Percentiles rank a stretch among this genome's conserved stretches.
Evolutionary conservation across 1,139 yeast species (phyloP).

Genomic region (Scheffersomyces insectosa): DNA sequence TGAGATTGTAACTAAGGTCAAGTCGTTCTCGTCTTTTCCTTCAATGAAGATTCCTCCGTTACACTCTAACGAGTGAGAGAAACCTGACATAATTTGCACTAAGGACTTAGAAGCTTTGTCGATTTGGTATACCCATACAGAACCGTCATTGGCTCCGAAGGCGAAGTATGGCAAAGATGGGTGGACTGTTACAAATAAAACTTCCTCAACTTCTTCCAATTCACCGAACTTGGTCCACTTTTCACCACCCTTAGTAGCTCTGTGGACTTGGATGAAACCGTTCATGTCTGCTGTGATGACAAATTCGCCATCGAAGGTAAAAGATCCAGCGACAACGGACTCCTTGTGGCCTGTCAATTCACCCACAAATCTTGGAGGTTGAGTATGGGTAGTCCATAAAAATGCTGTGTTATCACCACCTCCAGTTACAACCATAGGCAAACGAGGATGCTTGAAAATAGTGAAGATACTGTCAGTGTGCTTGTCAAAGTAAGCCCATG

Average conservation of each 20-base stretch:
- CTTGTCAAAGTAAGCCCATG: slow-evolving; percentile 83
- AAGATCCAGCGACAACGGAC: slow-evolving; percentile 81
- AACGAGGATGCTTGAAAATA: slow-evolving; percentile 73
- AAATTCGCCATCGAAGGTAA: slow-evolving; percentile 78
- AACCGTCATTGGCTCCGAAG: slow-evolving; percentile 91
- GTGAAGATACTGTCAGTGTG: slow-evolving; percentile 85
- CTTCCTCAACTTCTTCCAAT: slow-evolving; percentile 82
- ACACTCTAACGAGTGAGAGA: slow-evolving; percentile 76
- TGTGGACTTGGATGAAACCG: slow-evolving; percentile 78
- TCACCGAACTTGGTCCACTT: slow-evolving; percentile 74
- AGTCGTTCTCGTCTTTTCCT: slow-evolving; percentile 58
- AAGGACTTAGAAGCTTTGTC: slow-evolving; percentile 54
- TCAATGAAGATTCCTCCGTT: slow-evolving; percentile 74
- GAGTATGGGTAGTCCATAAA: slow-evolving; percentile 87
- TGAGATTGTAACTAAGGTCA: slow-evolving; percentile 74
- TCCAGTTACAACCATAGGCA: slow-evolving; percentile 76
- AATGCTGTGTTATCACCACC: slow-evolving; percentile 93
- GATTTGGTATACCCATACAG: slow-evolving; percentile 90
- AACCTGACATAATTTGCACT: slow-evolving; percentile 77
- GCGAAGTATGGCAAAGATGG: slow-evolving; percentile 76
- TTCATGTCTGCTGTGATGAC: slow-evolving; percentile 93
- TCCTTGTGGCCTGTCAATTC: slow-evolving; percentile 80
- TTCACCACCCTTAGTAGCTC: slow-evolving; percentile 72
- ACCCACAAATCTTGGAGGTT: slow-evolving; percentile 77
- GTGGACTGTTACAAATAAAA: slow-evolving; percentile 74